Percentiles rank a stretch among this genome's conserved stretches.
Conservation (phyloP, 106 monocot genomes). For the Dendrobium chrysotoxum region DNA sequence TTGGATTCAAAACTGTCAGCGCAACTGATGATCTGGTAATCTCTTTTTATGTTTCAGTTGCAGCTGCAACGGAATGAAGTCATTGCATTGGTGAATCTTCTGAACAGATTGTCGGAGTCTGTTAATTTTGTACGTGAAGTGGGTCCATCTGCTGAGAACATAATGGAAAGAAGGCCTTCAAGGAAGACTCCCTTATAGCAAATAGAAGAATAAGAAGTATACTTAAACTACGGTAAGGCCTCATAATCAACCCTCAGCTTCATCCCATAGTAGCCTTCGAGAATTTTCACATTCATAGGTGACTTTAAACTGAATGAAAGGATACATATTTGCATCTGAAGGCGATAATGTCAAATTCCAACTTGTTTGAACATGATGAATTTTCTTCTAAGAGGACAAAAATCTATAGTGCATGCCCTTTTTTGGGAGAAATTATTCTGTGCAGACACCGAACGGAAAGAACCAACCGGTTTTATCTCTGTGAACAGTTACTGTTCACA, state of each 20-base stretch:
- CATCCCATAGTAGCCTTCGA: too few species aligned
- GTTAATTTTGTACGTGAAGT: slow-evolving; percentile 67
- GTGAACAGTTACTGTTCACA: too few species aligned
- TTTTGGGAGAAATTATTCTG: too few species aligned
- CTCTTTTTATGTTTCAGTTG: slow-evolving; percentile 27
- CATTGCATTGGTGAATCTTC: slow-evolving; percentile 85
- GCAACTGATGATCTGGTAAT: not conserved
- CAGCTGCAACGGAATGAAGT: slow-evolving; percentile 93
- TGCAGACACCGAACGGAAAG: too few species aligned
- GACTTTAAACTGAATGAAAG: too few species aligned
- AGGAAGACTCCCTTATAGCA: slow-evolving; percentile 7
- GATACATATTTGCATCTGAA: too few species aligned
- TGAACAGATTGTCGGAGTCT: slow-evolving; percentile 83
- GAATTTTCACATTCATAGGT: too few species aligned
- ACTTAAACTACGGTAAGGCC: not conserved
- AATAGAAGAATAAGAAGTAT: not conserved
- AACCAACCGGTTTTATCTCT: too few species aligned
- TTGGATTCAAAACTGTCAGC: not conserved
- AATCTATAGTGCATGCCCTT: too few species aligned
- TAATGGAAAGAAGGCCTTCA: slow-evolving; percentile 18
- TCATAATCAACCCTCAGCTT: not conserved
- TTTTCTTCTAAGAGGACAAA: too few species aligned
- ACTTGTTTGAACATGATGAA: too few species aligned
- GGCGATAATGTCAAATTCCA: too few species aligned
- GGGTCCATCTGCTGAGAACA: slow-evolving; percentile 46